Evolutionary conservation across 2,329 filamentous ascomycete genomes (phyloP), one percentile per base, ranked within the genome.

Genomic region (Atkinsonella hypoxylon): DNA sequence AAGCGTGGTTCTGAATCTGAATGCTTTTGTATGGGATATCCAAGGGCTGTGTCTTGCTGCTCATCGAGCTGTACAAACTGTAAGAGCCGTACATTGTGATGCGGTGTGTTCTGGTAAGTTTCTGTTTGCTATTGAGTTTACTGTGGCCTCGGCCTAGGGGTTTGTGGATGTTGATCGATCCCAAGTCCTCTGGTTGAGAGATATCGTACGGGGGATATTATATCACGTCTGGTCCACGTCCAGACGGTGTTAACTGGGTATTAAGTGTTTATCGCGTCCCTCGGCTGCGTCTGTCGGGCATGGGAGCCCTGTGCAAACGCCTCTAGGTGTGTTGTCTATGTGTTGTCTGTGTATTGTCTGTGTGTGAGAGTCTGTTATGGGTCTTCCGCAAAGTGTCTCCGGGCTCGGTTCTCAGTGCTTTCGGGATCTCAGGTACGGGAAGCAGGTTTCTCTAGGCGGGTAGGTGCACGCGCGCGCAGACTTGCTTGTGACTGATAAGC

Each of bases 1-100:
- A 62, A 57, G 73, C 71, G 56, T 68, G 64, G 41, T 63, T 62
- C 54, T 63, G 64, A 56, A 70, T 62, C 54, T 63, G 64, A 56
- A 70, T 67, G 56, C 66, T 67, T 60, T 64, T 67, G 56, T 62
- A 61, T 18, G 67, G 61, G 55, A 76, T 75, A 55, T 74, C 71
- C 65, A 76, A 70, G 59, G 74, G 69, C 40, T 66, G 61, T 1
- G 71, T 64, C 48, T 62, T 57, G 55, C 66, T 61, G 64, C 68
- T 67, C 65, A 74, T 67, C 55, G 70, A 73, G 70, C 71, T 73
- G 63, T 74, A 76, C 50, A 71, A 74, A 48, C 71, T 68, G 62
- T 72, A 75, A 54, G 73, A 67, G 58, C 71, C 69, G 66, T 70
- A 76, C 74, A 77, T 77, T 44, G 31, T 50, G 40, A 4, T 13